A percentile compares a stretch with the other conserved stretches of the same genome.
phyloP scores from a whole-genome alignment of 352 stramenopile genomes.

The Globisporangium irregulare region DNA sequence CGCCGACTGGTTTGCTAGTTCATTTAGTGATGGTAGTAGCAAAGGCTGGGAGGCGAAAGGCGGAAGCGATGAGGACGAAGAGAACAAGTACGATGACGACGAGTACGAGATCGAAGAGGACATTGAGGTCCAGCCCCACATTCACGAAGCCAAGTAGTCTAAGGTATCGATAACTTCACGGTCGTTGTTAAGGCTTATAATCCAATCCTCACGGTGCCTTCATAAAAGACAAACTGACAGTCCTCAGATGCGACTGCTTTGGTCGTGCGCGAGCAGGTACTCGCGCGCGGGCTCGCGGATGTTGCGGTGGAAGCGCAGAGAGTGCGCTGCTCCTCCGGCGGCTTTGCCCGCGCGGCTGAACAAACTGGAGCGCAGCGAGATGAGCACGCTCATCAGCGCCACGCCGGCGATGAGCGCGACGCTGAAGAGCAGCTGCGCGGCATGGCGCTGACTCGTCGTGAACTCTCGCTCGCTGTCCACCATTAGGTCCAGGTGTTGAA shows the following conservation, averaged over 20 bases:
- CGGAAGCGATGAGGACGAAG: conserved; percentile 9
- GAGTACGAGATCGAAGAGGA: conserved; percentile 59
- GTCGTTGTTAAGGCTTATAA: neutral
- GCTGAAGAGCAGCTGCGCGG: conserved; percentile 28
- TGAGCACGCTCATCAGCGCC: conserved; percentile 29
- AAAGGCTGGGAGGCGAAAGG: neutral
- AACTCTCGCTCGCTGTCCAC: conserved; percentile 19
- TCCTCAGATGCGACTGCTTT: conserved; percentile 3
- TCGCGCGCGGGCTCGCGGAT: conserved; percentile 50
- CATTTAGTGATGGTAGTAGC: conserved; percentile 1
- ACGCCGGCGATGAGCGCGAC: conserved; percentile 33
- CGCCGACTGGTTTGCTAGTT: conserved; percentile 32
- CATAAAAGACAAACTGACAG: neutral
- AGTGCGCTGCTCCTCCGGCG: conserved; percentile 9
- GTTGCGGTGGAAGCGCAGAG: conserved; percentile 29
- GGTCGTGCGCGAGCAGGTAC: conserved; percentile 41
- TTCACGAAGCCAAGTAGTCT: conserved; percentile 13
- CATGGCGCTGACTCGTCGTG: conserved; percentile 19
- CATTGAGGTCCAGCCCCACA: conserved; percentile 23
- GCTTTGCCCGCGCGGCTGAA: conserved; percentile 23
- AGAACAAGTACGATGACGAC: conserved; percentile 33
- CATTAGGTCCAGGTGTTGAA: conserved; percentile 10
- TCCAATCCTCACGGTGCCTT: neutral
- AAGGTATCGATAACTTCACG: neutral
- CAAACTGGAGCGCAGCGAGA: conserved; percentile 36